Base-by-base conservation (phyloP, 2,329 filamentous ascomycete genomes). In the Polychaeton citri region DNA sequence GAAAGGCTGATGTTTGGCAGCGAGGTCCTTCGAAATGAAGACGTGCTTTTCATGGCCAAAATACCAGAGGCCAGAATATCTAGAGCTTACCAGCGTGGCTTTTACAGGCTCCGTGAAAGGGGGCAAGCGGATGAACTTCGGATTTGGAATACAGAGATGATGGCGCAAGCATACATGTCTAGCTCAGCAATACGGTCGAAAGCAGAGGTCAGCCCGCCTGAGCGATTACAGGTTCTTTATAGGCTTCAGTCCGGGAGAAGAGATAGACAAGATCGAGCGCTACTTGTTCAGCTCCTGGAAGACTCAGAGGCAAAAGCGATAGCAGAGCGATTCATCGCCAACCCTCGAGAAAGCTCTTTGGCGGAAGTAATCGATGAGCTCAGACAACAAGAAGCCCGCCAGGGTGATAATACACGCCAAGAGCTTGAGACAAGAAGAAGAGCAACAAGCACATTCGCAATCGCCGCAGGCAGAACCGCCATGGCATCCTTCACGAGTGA, bases 91-190 rank as follows among this genome's bases (percentile, higher is more conserved):
- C 24, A 28, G 24, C 24, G 24, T 12, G 24, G 24, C 12, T 28
- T 28, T 7, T 28, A 28, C 15, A 10, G 15, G 7, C 15, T 28
- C 24, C 24, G 24, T 15, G 24, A 28, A 28, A 30, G 28, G 6
- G 34, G 34, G 3, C 20, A 35, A 12, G n/a, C 20, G 7, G 19
- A 21, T 16, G 30, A 35, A 20, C n/a, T 28, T 15, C 15, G 15
- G 5, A 28, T 7, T 5, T n/a, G 48, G 32, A 44, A 50, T 21
- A 40, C 49, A 17, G 53, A 56, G 31, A 32, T 50, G 24, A 50
- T 55, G 49, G 51, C 51, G 4, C 49, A 54, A 19, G 43, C 43
- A 7, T 56, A 48, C 35, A 45, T 50, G 31, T 50, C 47, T 44
- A 52, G 49, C 21, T 39, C 43, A 6, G 40, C 45, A 18, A 26